Evolutionary conservation across 2,329 filamentous ascomycete species (phyloP), one percentile per base, ranked within the genome.

Genomic region (Albophoma yamanashiensis): DNA sequence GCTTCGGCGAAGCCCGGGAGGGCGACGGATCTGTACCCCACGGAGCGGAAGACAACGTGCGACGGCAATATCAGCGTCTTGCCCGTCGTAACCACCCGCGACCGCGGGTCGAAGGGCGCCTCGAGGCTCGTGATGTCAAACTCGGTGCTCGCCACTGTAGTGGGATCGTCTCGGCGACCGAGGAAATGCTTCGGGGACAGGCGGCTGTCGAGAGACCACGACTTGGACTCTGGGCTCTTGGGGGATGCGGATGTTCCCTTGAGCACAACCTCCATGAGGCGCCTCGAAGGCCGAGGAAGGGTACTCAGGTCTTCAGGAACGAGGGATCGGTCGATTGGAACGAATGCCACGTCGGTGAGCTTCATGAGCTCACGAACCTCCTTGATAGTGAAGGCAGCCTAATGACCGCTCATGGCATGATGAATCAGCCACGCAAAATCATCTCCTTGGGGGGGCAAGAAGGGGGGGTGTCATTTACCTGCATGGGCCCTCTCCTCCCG

Each of bases 361-460:
- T 89, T 88, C 75, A 96, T 86, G 4, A 99, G 77, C 73, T 99
- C 94, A 42, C 94, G 86, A 20, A 91, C 77, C 76, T 99, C 94
- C 73, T 97, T 97, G 71, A 96, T 96, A 0, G 93, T 97, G 68
- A 96, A 97, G 0, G 94, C 87, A 31, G 91, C 93, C 87, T 93
- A 58, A 4, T 52, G 20, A 42, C 53, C 15, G 56, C 27, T 15
- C 47, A 31, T 31, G 47, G n/a, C 25, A 52, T 34, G 7, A 17
- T 11, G 9, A 4, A 4, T 53, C n/a, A 53, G 50, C 50, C 50
- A 22, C 27, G 22, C 50, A 14, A 12, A 36, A 31, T 5, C 50
- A 31, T 5, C 50, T n/a, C 9, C 9, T 20, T 22, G 31, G 11
- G 27, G 27, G 27, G 27, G 27, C 27, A 31, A 31, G 27, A 31